Percentiles rank a stretch among this genome's conserved stretches.
phyloP scores from a whole-genome alignment of 768 basidiomycete genomes.

The Calocybe gangraenosa region DNA sequence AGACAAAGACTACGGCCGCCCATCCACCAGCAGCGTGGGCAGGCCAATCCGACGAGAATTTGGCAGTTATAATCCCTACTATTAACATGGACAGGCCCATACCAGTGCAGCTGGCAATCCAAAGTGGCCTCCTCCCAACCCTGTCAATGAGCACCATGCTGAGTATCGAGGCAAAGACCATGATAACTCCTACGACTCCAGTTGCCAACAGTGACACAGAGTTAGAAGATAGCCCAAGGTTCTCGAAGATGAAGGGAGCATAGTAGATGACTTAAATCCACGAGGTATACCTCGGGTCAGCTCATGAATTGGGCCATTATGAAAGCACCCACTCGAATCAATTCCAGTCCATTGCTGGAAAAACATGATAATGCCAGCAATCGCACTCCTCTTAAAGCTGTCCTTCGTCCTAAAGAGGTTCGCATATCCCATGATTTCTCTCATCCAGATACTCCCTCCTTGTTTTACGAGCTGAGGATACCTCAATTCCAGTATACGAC shows the following conservation, averaged over 20 bases:
- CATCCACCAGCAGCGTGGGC: conserved; percentile 20
- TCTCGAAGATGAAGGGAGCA: conserved; percentile 29
- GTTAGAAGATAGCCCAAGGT: conserved; percentile 34
- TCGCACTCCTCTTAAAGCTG: conserved; percentile 14
- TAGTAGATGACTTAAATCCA: conserved; percentile 16
- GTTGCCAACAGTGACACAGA: conserved; percentile 39
- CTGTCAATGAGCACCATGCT: conserved; percentile 32
- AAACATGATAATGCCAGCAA: conserved; percentile 16
- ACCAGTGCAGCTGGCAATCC: conserved; percentile 36
- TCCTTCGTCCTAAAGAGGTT: conserved; percentile 15
- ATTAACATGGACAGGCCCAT: conserved; percentile 21
- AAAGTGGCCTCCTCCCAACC: conserved; percentile 33
- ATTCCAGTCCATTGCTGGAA: conserved; percentile 22
- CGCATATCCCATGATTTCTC: conserved; percentile 14
- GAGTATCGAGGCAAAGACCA: conserved; percentile 30
- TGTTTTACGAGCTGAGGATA: conserved; percentile 14
- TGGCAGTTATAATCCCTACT: conserved; percentile 12
- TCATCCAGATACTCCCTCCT: conserved; percentile 13
- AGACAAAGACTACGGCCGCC: conserved; percentile 30
- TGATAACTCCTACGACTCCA: conserved; percentile 29
- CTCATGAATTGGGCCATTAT: conserved; percentile 7
- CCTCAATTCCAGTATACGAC: conserved; percentile 19
- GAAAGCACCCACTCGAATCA: conserved; percentile 16
- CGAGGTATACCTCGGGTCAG: background rate
- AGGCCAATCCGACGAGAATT: conserved; percentile 20